phyloP scores from a whole-genome alignment of 768 basidiomycete species.

The Lyophyllum atratum region DNA sequence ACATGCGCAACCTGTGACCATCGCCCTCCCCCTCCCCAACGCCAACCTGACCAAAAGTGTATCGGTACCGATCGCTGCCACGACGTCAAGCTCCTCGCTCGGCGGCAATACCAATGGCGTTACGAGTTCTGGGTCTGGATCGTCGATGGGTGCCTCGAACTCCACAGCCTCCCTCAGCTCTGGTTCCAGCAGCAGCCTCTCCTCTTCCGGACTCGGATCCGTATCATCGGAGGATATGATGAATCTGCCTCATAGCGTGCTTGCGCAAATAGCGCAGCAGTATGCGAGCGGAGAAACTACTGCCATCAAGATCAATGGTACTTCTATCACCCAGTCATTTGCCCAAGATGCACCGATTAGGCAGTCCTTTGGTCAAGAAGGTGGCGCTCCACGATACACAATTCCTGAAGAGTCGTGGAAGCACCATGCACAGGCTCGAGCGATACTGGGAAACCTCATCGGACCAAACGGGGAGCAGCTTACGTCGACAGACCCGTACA shows the following conservation, averaged over 20 bases:
- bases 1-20: constrained; percentile 41
- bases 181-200: constrained; percentile 48
- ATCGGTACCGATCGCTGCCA: constrained; percentile 66
- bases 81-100: constrained; percentile 38
- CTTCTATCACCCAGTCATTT: constrained; percentile 40
- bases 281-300: constrained; percentile 40
- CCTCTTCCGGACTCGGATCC: constrained; percentile 52
- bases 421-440: constrained; percentile 81
- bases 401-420: constrained; percentile 81
- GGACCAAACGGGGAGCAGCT: constrained; percentile 87
- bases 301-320: constrained; percentile 25
- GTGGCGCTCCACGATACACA: constrained; percentile 51
- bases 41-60: constrained; percentile 60
- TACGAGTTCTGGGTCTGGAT: constrained; percentile 44
- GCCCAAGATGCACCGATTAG: constrained; percentile 41
- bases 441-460: constrained; percentile 80
- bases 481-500: constrained; percentile 91
- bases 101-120: constrained; percentile 36
- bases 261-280: constrained; percentile 52
- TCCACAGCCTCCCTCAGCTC: constrained; percentile 57
- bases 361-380: constrained; percentile 33
- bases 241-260: constrained; percentile 44
- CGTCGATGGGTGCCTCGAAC: constrained; percentile 51
- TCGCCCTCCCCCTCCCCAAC: constrained; percentile 51
- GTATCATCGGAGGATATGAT: constrained; percentile 55